These are phyloP conservation scores for Tylopilus sp. DNA, from an alignment of 768 basidiomycete genomes.

Conservation along the genomic window DNA sequence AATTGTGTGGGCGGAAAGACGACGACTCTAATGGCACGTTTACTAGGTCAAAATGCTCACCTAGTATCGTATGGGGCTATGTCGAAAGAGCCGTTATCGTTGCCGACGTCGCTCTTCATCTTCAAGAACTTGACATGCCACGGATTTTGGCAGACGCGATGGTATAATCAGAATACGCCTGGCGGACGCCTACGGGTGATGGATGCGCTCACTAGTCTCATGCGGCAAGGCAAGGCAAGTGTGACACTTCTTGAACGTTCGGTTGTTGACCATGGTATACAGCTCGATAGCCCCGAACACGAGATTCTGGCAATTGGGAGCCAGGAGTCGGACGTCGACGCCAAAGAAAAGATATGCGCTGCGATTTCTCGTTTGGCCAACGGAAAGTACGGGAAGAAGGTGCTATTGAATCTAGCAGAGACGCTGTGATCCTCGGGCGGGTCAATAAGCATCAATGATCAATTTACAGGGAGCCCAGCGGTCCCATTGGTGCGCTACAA, in stretches of 20 bases:
- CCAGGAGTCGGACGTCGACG: conserved; percentile 37
- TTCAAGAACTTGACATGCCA: conserved; percentile 77
- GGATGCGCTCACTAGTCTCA: conserved; percentile 47
- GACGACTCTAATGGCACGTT: conserved; percentile 64
- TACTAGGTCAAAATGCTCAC: conserved; percentile 65
- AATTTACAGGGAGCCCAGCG: not conserved
- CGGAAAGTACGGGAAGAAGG: conserved; percentile 48
- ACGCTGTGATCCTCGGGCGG: conserved; percentile 1
- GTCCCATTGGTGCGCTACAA: not conserved
- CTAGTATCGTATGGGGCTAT: conserved; percentile 89
- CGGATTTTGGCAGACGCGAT: conserved; percentile 77
- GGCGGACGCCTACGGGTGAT: conserved; percentile 53
- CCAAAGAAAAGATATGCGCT: conserved; percentile 31
- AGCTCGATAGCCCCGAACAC: conserved; percentile 69
- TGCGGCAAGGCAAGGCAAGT: conserved; percentile 51
- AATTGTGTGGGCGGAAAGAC: conserved; percentile 66
- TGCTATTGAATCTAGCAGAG: conserved; percentile 41
- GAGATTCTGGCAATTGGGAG: conserved; percentile 56
- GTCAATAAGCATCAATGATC: not conserved
- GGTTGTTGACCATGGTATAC: conserved; percentile 1
- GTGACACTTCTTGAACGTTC: not conserved
- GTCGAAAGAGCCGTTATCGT: conserved; percentile 75
- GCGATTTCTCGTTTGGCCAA: conserved; percentile 31
- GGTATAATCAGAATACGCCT: conserved; percentile 52
- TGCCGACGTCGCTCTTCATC: conserved; percentile 79